A percentile compares a stretch with the other conserved stretches of the same genome.
Conservation (phyloP, 2,329 filamentous ascomycete species). For the Chrysoporthe austroafricana region DNA sequence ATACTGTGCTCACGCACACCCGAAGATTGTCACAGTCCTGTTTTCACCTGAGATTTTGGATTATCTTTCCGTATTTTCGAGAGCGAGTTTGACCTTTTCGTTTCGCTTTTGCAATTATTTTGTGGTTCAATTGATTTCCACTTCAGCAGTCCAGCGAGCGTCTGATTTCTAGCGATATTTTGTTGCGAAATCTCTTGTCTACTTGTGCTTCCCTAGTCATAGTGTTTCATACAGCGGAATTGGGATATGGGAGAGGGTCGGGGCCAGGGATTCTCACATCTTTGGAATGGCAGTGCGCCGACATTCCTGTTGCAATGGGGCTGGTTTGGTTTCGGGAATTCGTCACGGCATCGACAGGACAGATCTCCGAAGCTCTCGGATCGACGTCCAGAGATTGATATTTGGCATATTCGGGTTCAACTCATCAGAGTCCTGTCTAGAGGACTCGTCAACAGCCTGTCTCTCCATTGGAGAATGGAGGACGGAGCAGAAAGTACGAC, state of each 20-base stretch:
- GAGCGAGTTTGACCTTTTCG: neutral
- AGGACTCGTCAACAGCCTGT: slow-evolving; percentile 6
- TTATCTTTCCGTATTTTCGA: slow-evolving; percentile 20
- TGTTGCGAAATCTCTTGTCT: slow-evolving; percentile 28
- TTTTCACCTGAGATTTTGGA: slow-evolving; percentile 35
- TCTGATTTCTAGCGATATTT: slow-evolving; percentile 36
- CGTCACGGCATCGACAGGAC: slow-evolving; percentile 30
- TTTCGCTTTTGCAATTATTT: slow-evolving; percentile 34
- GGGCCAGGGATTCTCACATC: slow-evolving; percentile 28
- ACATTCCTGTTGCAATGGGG: slow-evolving; percentile 30
- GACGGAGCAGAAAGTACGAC: neutral
- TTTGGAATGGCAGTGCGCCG: slow-evolving; percentile 28
- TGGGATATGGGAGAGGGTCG: slow-evolving; percentile 21
- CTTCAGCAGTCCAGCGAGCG: slow-evolving; percentile 45
- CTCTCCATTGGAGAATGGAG: neutral
- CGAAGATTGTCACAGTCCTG: slow-evolving; percentile 37
- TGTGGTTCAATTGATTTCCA: slow-evolving; percentile 34
- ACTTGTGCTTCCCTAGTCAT: slow-evolving; percentile 31
- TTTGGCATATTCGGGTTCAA: slow-evolving; percentile 8
- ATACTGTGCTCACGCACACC: slow-evolving; percentile 29
- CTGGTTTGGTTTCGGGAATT: slow-evolving; percentile 26
- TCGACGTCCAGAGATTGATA: slow-evolving; percentile 23
- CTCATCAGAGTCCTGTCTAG: neutral
- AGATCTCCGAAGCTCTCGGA: slow-evolving; percentile 26
- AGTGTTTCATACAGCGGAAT: slow-evolving; percentile 29